Percentiles rank a stretch among this genome's conserved stretches.
phyloP scores from a whole-genome alignment of 2,329 filamentous ascomycete species.

The Colletotrichum cuscutae region DNA sequence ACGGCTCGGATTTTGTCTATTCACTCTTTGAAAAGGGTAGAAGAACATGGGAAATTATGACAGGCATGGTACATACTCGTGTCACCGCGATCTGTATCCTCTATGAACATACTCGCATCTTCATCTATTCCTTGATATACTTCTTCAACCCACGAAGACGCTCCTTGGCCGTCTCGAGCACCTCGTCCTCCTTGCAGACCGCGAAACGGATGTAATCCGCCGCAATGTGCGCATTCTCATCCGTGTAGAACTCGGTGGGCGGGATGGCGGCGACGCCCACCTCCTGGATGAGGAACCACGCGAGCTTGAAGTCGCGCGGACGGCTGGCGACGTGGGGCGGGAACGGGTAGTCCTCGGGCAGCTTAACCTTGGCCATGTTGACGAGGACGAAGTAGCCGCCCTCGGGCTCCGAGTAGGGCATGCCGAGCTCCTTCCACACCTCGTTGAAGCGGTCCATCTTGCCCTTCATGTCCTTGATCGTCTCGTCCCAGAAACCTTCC shows the following conservation, averaged over 20 bases:
- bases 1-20: conserved; percentile 13
- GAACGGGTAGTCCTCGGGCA: conserved; percentile 88
- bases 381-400: conserved; percentile 98
- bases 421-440: conserved; percentile 78
- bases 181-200: conserved; percentile 92
- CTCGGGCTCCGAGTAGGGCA: conserved; percentile 91
- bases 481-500: conserved; percentile 87
- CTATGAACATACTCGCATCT: too few species aligned
- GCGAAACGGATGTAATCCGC: conserved; percentile 96
- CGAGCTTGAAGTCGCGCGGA: conserved; percentile 92
- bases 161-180: conserved; percentile 83
- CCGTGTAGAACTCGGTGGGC: conserved; percentile 96
- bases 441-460: conserved; percentile 91
- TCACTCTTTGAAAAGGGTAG: background rate
- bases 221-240: conserved; percentile 82
- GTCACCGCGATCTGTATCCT: too few species aligned
- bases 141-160: conserved; percentile 77
- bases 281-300: conserved; percentile 97
- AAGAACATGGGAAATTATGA: background rate
- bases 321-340: conserved; percentile 87
- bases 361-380: conserved; percentile 87
- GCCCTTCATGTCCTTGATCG: conserved; percentile 85
- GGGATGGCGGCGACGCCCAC: conserved; percentile 95
- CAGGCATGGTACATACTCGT: background rate
- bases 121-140: conserved; percentile 61